Conservation (phyloP, 2,329 filamentous ascomycete genomes). For the Escovopsis weberi region DNA sequence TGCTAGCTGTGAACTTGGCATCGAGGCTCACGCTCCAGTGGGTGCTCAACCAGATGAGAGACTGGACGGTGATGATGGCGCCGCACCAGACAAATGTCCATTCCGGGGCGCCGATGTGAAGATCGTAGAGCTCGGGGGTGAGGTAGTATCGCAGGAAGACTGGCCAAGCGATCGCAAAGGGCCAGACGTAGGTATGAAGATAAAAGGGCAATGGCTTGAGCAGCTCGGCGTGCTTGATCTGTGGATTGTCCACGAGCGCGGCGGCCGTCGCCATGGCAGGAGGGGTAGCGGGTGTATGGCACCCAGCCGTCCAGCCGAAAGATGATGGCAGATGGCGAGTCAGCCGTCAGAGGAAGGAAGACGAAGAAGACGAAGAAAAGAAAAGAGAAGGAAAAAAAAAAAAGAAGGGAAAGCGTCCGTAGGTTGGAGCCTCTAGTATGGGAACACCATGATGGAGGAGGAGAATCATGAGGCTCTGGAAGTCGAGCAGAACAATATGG, state of each 20-base stretch:
- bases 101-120: conserved; percentile 83
- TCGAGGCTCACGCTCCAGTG: conserved; percentile 92
- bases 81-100: conserved; percentile 97
- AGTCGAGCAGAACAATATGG: background rate
- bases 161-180: conserved; percentile 84
- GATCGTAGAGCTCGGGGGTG: conserved; percentile 69
- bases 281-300: background rate
- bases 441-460: conserved; percentile 1
- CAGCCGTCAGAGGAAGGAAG: background rate
- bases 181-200: conserved; percentile 84
- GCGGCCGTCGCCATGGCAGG: conserved; percentile 41
- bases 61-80: conserved; percentile 74
- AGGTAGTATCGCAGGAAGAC: conserved; percentile 82
- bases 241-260: conserved; percentile 70
- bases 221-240: conserved; percentile 78
- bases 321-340: background rate
- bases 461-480: background rate
- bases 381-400: conserved; percentile 1
- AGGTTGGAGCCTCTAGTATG: background rate
- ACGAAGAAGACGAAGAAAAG: conserved; percentile 1
- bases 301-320: conserved; percentile 1
- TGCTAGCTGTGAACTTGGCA: conserved; percentile 65
- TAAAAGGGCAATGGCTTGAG: conserved; percentile 72
- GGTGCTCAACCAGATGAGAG: conserved; percentile 85
- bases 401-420: background rate